These are phyloP conservation scores for Sugiyamaella smithiae DNA, from an alignment of 805 yeast species.

Conservation along the genomic window DNA sequence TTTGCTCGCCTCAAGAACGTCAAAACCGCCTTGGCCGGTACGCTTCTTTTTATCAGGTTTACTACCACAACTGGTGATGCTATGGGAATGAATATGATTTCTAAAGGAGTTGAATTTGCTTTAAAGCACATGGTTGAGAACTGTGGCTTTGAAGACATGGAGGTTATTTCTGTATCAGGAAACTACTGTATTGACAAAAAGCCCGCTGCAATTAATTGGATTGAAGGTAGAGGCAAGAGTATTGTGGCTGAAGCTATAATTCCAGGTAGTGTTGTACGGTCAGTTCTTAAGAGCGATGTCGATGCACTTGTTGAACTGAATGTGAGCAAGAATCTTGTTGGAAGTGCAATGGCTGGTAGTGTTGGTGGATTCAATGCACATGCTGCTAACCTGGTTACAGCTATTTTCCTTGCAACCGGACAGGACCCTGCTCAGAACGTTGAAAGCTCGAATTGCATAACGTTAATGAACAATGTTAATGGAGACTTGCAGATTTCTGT, in stretches of 20 bases:
- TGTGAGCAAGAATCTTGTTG: slow-evolving; percentile 83
- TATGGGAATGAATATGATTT: slow-evolving; percentile 99
- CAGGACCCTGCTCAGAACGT: slow-evolving; percentile 99
- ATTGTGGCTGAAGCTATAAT: slow-evolving; percentile 94
- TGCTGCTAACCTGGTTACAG: slow-evolving; percentile 95
- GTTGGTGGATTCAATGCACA: slow-evolving; percentile 98
- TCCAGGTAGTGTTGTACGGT: slow-evolving; percentile 74
- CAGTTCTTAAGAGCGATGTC: slow-evolving; percentile 87
- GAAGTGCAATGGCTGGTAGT: slow-evolving; percentile 98
- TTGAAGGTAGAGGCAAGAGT: slow-evolving; percentile 98
- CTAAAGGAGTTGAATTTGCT: slow-evolving; percentile 93
- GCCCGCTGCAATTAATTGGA: slow-evolving; percentile 98
- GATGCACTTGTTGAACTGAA: slow-evolving; percentile 89
- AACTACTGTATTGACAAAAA: slow-evolving; percentile 97
- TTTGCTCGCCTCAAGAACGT: slow-evolving; percentile 91
- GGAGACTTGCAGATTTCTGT: slow-evolving; percentile 90
- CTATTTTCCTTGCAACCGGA: slow-evolving; percentile 91
- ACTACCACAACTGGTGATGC: slow-evolving; percentile 99
- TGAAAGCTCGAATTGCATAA: slow-evolving; percentile 95
- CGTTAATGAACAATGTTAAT: slow-evolving; percentile 76
- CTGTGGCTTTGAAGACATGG: slow-evolving; percentile 94
- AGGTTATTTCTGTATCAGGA: slow-evolving; percentile 87
- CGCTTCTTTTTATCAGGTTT: slow-evolving; percentile 81
- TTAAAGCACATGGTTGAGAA: slow-evolving; percentile 80
- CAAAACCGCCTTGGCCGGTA: slow-evolving; percentile 94